Evolutionary conservation across 208 protist genomes (phyloP).

Genomic region (Trypanosoma lewisi): DNA sequence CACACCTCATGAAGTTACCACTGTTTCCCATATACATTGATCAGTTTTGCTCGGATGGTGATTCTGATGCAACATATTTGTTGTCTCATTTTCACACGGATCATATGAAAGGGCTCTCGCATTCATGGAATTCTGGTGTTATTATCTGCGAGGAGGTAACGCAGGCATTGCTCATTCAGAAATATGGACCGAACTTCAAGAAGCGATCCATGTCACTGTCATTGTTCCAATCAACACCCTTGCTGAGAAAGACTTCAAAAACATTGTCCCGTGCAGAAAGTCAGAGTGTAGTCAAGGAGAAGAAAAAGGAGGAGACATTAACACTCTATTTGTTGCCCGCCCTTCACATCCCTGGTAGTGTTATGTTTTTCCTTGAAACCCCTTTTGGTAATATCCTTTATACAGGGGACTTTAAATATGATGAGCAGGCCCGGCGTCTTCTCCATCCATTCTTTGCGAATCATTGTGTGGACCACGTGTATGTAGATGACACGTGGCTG

Average conservation of each 20-base stretch:
- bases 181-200: slow-evolving; percentile 28
- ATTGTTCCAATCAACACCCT: slow-evolving; percentile 10
- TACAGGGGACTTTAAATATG: slow-evolving; percentile 83
- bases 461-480: slow-evolving; percentile 75
- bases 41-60: slow-evolving; percentile 29
- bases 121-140: slow-evolving; percentile 43
- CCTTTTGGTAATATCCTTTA: slow-evolving; percentile 61
- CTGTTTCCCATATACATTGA: slow-evolving; percentile 58
- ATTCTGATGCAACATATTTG: slow-evolving; percentile 33
- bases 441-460: slow-evolving; percentile 46
- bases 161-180: slow-evolving; percentile 42
- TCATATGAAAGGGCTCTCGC: slow-evolving; percentile 78
- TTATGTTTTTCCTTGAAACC: slow-evolving; percentile 72
- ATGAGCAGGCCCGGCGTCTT: slow-evolving; percentile 25
- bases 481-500: slow-evolving; percentile 84
- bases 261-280: neutral
- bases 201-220: neutral
- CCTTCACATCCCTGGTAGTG: slow-evolving; percentile 77
- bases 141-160: slow-evolving; percentile 68
- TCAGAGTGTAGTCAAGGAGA: neutral
- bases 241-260: neutral
- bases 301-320: neutral
- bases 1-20: slow-evolving; percentile 47
- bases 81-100: slow-evolving; percentile 90
- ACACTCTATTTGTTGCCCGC: slow-evolving; percentile 38